Conservation (phyloP, 768 basidiomycete species). For the Dioszegia hungarica region DNA sequence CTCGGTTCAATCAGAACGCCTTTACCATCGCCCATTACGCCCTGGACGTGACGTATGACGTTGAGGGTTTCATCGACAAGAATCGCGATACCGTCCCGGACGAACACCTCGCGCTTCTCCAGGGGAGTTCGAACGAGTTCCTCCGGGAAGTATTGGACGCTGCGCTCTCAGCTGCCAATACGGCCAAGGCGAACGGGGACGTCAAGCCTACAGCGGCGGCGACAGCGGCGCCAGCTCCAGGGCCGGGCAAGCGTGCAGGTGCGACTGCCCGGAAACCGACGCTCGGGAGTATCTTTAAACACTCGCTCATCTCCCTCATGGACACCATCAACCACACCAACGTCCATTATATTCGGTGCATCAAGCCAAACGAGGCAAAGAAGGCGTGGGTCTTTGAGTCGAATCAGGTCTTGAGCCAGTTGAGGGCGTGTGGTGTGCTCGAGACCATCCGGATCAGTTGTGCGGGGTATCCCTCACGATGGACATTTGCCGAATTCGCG, state of each 20-base stretch:
- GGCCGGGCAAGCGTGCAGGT: slow-evolving; percentile 32
- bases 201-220: slow-evolving; percentile 49
- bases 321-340: slow-evolving; percentile 95
- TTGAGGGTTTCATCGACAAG: slow-evolving; percentile 97
- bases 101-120: slow-evolving; percentile 86
- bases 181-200: slow-evolving; percentile 68
- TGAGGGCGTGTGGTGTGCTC: slow-evolving; percentile 95
- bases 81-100: slow-evolving; percentile 98
- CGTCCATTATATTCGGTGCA: slow-evolving; percentile 98
- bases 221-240: slow-evolving; percentile 51
- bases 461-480: slow-evolving; percentile 95
- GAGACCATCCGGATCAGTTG: slow-evolving; percentile 99
- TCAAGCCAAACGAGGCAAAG: slow-evolving; percentile 97
- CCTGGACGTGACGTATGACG: slow-evolving; percentile 95
- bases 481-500: slow-evolving; percentile 98
- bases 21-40: slow-evolving; percentile 99
- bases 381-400: slow-evolving; percentile 94
- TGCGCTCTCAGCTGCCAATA: slow-evolving; percentile 62
- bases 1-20: slow-evolving; percentile 93
- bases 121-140: slow-evolving; percentile 82
- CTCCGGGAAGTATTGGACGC: slow-evolving; percentile 90
- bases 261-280: slow-evolving; percentile 78
- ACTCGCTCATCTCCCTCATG: slow-evolving; percentile 88
- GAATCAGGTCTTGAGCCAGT: slow-evolving; percentile 88
- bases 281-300: slow-evolving; percentile 96